Evolutionary conservation across 202 grass and related monocot genomes (phyloP).

Genomic region (Thinopyrum obtusiflorum): DNA sequence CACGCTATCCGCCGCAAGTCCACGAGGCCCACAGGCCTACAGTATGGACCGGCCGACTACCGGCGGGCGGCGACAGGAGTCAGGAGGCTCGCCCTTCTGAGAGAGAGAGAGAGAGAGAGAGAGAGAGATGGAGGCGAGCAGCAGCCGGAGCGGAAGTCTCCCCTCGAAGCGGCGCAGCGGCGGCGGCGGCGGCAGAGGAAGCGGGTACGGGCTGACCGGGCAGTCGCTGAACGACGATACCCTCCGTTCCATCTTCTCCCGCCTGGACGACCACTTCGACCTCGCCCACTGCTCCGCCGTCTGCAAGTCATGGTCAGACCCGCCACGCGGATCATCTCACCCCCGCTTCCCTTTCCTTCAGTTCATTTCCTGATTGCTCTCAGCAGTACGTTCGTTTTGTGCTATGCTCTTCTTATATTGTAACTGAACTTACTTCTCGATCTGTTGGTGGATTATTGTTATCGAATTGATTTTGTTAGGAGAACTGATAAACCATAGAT

Average conservation of each 20-base stretch:
- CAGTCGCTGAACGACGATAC: conserved; percentile 55
- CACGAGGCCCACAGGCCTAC: not conserved
- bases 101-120: not conserved
- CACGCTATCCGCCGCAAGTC: too few relatives aligned
- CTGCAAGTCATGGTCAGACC: conserved; percentile 69
- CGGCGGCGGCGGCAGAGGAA: not conserved
- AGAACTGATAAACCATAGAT: not conserved
- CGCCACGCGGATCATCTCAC: not conserved
- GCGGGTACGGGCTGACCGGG: conserved; percentile 17
- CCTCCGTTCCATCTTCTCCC: conserved; percentile 70
- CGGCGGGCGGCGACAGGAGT: not conserved
- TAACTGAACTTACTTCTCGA: not conserved
- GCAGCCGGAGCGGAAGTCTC: conserved; percentile 24
- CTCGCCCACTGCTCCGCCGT: conserved; percentile 85
- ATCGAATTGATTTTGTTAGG: not conserved
- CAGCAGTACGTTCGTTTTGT: not conserved
- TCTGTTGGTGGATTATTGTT: not conserved
- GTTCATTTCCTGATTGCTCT: not conserved
- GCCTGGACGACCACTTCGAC: conserved; percentile 78
- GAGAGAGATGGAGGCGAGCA: conserved; percentile 46
- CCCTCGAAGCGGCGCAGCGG: conserved; percentile 27
- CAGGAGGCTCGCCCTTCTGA: not conserved
- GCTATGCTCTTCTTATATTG: not conserved
- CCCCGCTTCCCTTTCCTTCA: not conserved
- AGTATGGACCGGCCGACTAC: not conserved